Evolutionary conservation across 2,329 filamentous ascomycete species (phyloP).

Genomic region (Trichophyton equinum): DNA sequence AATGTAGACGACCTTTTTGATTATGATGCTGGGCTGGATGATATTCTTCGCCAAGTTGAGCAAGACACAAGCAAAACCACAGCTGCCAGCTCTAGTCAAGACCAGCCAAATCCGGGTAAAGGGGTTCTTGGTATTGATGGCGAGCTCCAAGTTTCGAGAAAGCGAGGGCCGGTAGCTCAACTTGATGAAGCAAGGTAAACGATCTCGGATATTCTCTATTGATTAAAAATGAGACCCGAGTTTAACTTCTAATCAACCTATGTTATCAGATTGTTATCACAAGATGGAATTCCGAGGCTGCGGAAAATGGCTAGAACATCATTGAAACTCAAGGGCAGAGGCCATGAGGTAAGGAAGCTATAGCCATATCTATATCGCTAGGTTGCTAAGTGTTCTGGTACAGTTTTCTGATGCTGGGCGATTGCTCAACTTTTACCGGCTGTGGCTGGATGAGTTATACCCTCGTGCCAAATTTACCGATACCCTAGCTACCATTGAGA

Average conservation of each 20-base stretch:
- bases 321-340: slow-evolving; percentile 79
- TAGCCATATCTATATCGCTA: background rate
- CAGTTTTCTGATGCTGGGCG: slow-evolving; percentile 74
- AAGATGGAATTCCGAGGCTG: slow-evolving; percentile 70
- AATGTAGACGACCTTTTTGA: slow-evolving; percentile 60
- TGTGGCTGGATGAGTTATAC: slow-evolving; percentile 94
- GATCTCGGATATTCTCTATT: background rate
- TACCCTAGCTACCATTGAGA: slow-evolving; percentile 80
- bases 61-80: slow-evolving; percentile 5
- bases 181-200: slow-evolving; percentile 64
- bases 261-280: slow-evolving; percentile 57
- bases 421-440: slow-evolving; percentile 79
- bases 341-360: slow-evolving; percentile 57
- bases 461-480: slow-evolving; percentile 91
- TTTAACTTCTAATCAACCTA: too few species aligned
- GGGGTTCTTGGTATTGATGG: slow-evolving; percentile 64
- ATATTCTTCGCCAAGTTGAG: slow-evolving; percentile 33
- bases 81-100: slow-evolving; percentile 14
- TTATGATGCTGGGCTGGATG: slow-evolving; percentile 52
- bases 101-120: slow-evolving; percentile 27
- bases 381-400: background rate
- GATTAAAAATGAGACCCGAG: background rate
- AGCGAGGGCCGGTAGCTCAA: slow-evolving; percentile 65
- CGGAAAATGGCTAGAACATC: slow-evolving; percentile 55
- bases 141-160: slow-evolving; percentile 70